Base-by-base conservation (phyloP, 495 filamentous ascomycete species). In the Aspergillus bridgeri region DNA sequence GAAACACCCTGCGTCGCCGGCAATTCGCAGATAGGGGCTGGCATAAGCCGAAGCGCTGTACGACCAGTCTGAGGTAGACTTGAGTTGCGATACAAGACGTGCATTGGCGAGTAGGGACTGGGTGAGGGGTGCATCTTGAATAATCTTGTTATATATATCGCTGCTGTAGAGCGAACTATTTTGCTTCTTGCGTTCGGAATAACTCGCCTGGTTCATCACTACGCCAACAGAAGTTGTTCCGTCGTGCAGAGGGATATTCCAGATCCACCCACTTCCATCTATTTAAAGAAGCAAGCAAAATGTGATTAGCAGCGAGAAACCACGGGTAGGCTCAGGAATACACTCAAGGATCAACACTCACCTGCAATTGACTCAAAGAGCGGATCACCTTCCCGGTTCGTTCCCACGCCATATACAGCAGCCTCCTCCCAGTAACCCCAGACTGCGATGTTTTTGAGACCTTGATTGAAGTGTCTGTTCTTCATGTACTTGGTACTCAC, bases 1-100 rank as follows among this genome's bases (percentile, higher is more conserved):
- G 56, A 79, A 77, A 56, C 65, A 74, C 0, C 73, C 74, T 1
- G 75, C 74, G 58, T 79, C 75, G 5, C 75, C 74, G 11, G 60
- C 69, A 21, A 77, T 60, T n/a, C 74, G 73, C 5, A 68, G 23
- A 45, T 67, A 20, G 0, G 74, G 70, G 38, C 42, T 59, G 19
- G 74, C 70, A 60, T 77, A 79, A 5, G 48, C 48, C 2, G 69
- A 67, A 15, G 75, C 73, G 46, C 70, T 77, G 63, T 79, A 79
- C 0, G 75, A 79, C 66, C 68, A 79, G 53, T 77, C 74, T 3
- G 72, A 72, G 17, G 73, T 74, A 1, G 62, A 64, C 47, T 76
- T 76, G 54, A 76, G 47, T 2, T 71, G 67, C 0, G 72, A 68
- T 1, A 67, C 60, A 1, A 75, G 65, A 20, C 70, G 53, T 6